These are phyloP conservation scores for Ceriops tagal DNA, from an alignment of 345 rosid species.

Conservation along the genomic window DNA sequence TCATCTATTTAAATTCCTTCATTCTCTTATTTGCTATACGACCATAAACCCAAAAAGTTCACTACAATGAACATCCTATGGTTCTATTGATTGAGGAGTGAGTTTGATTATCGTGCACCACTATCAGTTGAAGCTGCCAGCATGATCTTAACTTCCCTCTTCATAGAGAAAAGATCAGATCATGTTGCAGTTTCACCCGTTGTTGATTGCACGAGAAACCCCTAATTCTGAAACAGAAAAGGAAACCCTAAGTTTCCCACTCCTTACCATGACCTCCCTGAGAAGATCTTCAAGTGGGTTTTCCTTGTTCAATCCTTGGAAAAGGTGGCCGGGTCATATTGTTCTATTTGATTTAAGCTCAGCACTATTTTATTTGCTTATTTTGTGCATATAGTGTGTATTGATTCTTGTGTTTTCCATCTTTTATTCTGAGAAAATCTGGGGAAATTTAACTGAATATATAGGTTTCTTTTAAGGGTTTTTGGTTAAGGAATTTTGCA, in stretches of 20 bases:
- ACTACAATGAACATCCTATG: neutral
- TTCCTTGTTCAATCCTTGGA: slow-evolving; percentile 15
- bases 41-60: neutral
- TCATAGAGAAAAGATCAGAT: slow-evolving; percentile 41
- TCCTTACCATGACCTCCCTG: no score
- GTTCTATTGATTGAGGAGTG: no score
- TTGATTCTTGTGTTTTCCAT: slow-evolving; percentile 7
- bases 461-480: slow-evolving; percentile 19
- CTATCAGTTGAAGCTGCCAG: slow-evolving; percentile 99
- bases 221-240: slow-evolving; percentile 13
- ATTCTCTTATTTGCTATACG: slow-evolving; percentile 7
- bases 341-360: slow-evolving; percentile 13
- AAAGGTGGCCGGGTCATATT: slow-evolving; percentile 8
- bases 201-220: slow-evolving; percentile 39
- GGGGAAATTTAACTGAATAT: neutral
- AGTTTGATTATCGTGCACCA: slow-evolving; percentile 36
- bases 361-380: neutral
- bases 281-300: no score
- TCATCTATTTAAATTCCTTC: slow-evolving; percentile 22
- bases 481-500: slow-evolving; percentile 26
- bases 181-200: slow-evolving; percentile 65
- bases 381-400: neutral
- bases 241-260: slow-evolving; percentile 21
- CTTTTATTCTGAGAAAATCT: slow-evolving; percentile 8
- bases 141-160: slow-evolving; percentile 65